phyloP scores from a whole-genome alignment of 2,329 filamentous ascomycete species.

The Cercospora sp. region DNA sequence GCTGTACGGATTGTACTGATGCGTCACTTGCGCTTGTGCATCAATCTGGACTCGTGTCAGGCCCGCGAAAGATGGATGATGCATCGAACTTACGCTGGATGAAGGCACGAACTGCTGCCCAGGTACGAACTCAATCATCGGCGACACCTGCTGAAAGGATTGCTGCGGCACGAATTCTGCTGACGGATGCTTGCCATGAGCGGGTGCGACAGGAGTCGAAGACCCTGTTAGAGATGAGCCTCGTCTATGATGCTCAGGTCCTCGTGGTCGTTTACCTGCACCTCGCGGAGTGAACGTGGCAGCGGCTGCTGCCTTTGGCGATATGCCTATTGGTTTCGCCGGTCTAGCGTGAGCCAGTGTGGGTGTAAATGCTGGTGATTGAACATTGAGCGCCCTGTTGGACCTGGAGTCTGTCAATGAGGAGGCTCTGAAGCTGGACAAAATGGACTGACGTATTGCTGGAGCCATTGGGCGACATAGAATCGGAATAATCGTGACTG shows the following conservation, averaged over 20 bases:
- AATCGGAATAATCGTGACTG: constrained; percentile 37
- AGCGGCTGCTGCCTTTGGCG: constrained; percentile 85
- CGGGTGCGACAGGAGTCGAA: constrained; percentile 43
- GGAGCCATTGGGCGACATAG: constrained; percentile 34
- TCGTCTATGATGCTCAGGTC: constrained; percentile 15
- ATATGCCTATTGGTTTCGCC: constrained; percentile 74
- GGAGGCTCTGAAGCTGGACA: not conserved
- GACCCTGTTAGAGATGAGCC: constrained; percentile 35
- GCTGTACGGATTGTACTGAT: constrained; percentile 40
- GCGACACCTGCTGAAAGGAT: constrained; percentile 44
- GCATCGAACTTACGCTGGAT: constrained; percentile 40
- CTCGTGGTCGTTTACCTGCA: constrained; percentile 33
- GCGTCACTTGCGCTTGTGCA: constrained; percentile 34
- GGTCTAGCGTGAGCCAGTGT: constrained; percentile 51
- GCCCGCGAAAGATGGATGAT: not conserved
- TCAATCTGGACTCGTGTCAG: constrained; percentile 23
- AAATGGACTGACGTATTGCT: constrained; percentile 28
- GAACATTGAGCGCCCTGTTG: constrained; percentile 85
- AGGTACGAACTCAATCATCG: constrained; percentile 53
- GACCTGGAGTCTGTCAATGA: constrained; percentile 22
- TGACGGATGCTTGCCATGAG: constrained; percentile 50
- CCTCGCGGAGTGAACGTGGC: constrained; percentile 76
- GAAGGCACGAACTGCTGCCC: constrained; percentile 55
- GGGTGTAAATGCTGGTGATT: constrained; percentile 80
- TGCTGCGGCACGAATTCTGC: constrained; percentile 44